Conservation (phyloP, 2,329 filamentous ascomycete species). For the Pseudovirgaria hyperparasitica region DNA sequence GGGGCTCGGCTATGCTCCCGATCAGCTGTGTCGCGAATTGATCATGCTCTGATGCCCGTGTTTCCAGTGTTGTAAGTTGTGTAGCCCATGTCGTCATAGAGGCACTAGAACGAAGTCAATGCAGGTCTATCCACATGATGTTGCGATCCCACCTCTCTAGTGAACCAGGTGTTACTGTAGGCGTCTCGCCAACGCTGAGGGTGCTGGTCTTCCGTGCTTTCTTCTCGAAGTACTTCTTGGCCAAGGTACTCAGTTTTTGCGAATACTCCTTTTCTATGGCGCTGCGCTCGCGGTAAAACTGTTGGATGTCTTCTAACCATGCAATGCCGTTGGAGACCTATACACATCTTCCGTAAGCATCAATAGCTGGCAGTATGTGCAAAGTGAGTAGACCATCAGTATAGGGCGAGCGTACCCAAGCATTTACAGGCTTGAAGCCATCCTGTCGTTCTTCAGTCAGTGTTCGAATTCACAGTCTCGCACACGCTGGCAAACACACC, state of each 20-base stretch:
- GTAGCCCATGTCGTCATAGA: conserved; percentile 96
- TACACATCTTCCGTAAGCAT: conserved; percentile 13
- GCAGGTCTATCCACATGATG: conserved; percentile 2
- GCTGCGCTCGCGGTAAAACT: conserved; percentile 92
- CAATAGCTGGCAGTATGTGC: conserved; percentile 1
- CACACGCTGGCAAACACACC: conserved; percentile 38
- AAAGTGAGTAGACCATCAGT: background rate
- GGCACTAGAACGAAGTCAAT: conserved; percentile 43
- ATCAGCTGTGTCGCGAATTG: conserved; percentile 68
- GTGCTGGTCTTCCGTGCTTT: conserved; percentile 81
- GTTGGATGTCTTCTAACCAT: conserved; percentile 94
- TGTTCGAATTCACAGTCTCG: conserved; percentile 8
- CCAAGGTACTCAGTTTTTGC: conserved; percentile 70
- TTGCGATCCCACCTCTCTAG: conserved; percentile 56
- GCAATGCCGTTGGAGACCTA: conserved; percentile 70
- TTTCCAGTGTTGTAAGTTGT: conserved; percentile 81
- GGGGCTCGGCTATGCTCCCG: conserved; percentile 69
- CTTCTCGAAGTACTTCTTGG: conserved; percentile 95
- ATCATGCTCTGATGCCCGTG: conserved; percentile 79
- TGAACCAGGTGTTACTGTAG: conserved; percentile 85
- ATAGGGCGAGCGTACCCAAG: conserved; percentile 50
- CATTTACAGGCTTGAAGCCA: conserved; percentile 89
- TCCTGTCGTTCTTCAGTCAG: conserved; percentile 46
- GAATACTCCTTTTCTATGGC: conserved; percentile 95
- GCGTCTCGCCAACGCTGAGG: conserved; percentile 86